Evolutionary conservation across 2,329 filamentous ascomycete genomes (phyloP).

Genomic region (Decorospora gaudefroyi): DNA sequence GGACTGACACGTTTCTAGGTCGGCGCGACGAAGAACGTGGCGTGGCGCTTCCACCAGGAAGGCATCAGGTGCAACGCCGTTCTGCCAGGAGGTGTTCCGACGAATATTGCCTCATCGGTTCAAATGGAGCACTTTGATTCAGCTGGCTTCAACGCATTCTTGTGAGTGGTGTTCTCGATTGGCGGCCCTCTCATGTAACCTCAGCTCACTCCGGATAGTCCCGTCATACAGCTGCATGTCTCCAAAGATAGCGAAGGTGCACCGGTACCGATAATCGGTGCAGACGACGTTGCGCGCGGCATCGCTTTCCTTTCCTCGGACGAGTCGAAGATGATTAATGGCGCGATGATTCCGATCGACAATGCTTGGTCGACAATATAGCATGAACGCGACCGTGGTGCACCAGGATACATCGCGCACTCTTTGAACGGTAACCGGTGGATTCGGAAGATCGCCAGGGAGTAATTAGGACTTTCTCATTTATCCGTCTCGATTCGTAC

Average conservation of each 20-base stretch:
- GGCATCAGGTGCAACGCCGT: conserved; percentile 55
- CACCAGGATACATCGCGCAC: background rate
- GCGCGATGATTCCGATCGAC: conserved; percentile 34
- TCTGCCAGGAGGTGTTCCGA: conserved; percentile 45
- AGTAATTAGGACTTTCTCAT: too few species aligned
- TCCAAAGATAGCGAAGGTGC: conserved; percentile 31
- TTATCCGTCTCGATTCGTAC: too few species aligned
- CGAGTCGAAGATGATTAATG: conserved; percentile 34
- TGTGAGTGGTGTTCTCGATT: conserved; percentile 16
- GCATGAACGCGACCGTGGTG: background rate
- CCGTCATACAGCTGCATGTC: conserved; percentile 29
- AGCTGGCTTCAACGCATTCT: conserved; percentile 26
- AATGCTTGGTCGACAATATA: conserved; percentile 38
- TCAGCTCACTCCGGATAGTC: conserved; percentile 19
- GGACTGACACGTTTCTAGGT: conserved; percentile 30
- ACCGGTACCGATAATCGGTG: conserved; percentile 25
- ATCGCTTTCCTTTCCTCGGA: conserved; percentile 36
- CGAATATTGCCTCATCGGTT: conserved; percentile 21
- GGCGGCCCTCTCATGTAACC: background rate
- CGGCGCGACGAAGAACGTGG: conserved; percentile 55
- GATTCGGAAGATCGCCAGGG: background rate
- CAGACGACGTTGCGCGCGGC: conserved; percentile 31
- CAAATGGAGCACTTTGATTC: conserved; percentile 30
- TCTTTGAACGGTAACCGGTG: too few species aligned
- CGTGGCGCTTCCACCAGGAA: conserved; percentile 53